Evolutionary conservation across 2,329 filamentous ascomycete species (phyloP), one percentile per base, ranked within the genome.

Genomic region (Verticillium longisporum): DNA sequence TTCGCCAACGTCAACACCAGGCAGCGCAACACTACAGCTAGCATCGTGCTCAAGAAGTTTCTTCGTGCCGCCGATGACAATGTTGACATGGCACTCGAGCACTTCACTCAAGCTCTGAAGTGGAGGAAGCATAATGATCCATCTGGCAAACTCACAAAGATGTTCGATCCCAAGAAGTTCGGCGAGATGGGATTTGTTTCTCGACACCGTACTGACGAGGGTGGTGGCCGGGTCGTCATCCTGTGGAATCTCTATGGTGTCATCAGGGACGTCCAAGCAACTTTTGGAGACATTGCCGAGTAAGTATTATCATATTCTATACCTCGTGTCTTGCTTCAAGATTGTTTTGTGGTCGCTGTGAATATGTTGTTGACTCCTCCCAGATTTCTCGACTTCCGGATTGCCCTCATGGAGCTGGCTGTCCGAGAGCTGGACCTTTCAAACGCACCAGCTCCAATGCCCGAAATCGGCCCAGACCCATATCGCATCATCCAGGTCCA

Each of bases 221-320:
- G 80, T 58, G 75, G 77, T 62, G 79, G 85, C 68, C 85, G 88
- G 72, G 82, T 68, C 18, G 72, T 97, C 61, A 88, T 93, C 57
- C 95, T 91, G 2, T 97, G 93, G 89, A 97, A 97, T 74, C 88
- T 97, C 70, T 97, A 98, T 71, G 93, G 93, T 14, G 86, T 86
- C 41, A 90, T 93, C 64, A 95, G 95, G 81, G 84, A 91, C 68
- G 85, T 89, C 68, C 86, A 92, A 64, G 85, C 90, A 66, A 96
- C 92, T 0, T 97, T 97, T 78, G 91, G 90, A 4, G 83, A 95
- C 69, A 77, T 92, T 6, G 81, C 92, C 32, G 89, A 90, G 91
- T 96, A 77, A 73, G 88, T 81, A 32, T 6, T 11, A 26, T 26
- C 26, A 26, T 26, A 3, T 26, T 26, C 26, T 26, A 26, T 26